phyloP scores from a whole-genome alignment of 2,329 filamentous ascomycete genomes.

The Colletotrichum ledebouriae region DNA sequence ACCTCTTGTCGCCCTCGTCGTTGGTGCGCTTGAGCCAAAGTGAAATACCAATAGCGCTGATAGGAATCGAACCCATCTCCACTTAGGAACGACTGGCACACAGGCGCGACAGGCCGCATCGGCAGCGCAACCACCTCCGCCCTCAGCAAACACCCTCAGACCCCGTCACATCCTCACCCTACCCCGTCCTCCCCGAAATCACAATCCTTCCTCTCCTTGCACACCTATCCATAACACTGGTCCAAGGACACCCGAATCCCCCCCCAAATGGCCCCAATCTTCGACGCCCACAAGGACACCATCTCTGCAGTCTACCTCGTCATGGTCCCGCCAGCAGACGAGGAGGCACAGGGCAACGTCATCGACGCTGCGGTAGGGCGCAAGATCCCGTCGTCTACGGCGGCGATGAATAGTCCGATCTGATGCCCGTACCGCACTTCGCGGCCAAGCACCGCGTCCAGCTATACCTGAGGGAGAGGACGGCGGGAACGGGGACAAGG shows the following conservation, averaged over 20 bases:
- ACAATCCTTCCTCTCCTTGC: conserved; percentile 6
- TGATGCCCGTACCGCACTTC: conserved; percentile 45
- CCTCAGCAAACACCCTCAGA: conserved; percentile 7
- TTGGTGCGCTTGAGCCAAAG: too few relatives aligned
- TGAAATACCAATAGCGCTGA: too few relatives aligned
- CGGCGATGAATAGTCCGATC: conserved; percentile 42
- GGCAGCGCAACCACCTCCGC: conserved; percentile 57
- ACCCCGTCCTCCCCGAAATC: conserved; percentile 31
- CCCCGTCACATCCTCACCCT: conserved; percentile 27
- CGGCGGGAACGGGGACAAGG: conserved; percentile 12
- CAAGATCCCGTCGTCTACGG: conserved; percentile 45
- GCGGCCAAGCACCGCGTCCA: conserved; percentile 43
- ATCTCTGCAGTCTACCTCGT: conserved; percentile 47
- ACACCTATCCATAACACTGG: conserved; percentile 31
- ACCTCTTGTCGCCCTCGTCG: too few relatives aligned
- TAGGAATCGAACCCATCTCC: too few relatives aligned
- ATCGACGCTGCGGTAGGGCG: conserved; percentile 44
- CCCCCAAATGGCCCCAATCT: conserved; percentile 40
- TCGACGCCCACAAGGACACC: conserved; percentile 41
- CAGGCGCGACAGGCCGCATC: conserved; percentile 56
- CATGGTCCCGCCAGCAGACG: conserved; percentile 47
- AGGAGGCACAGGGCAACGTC: conserved; percentile 44
- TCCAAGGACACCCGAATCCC: conserved; percentile 28
- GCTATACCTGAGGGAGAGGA: conserved; percentile 32
- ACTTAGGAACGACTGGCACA: too few relatives aligned